phyloP scores from a whole-genome alignment of 495 filamentous ascomycete species.

The Geoglossum glabrum region DNA sequence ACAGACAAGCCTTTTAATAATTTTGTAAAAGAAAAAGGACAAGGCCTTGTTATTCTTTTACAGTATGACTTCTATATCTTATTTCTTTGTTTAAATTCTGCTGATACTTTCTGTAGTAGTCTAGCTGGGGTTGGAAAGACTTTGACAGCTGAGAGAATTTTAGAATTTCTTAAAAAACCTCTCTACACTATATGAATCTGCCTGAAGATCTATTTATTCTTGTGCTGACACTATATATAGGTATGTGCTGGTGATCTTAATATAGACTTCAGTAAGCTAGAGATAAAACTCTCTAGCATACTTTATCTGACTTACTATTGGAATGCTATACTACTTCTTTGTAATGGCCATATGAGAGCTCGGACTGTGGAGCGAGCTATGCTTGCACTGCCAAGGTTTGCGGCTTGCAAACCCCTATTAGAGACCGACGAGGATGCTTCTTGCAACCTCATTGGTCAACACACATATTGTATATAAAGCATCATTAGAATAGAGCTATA shows the following conservation, averaged over 20 bases:
- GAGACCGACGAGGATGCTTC: no score
- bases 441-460: no score
- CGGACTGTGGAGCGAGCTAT: no score
- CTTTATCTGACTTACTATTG: neutral
- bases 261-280: neutral
- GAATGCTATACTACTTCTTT: constrained; percentile 1
- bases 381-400: no score
- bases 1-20: neutral
- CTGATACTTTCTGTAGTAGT: neutral
- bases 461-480: no score
- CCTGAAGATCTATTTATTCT: neutral
- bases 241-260: neutral
- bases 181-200: neutral
- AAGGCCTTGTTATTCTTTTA: neutral
- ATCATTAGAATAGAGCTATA: no score
- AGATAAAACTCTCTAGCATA: neutral
- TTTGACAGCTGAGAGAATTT: neutral
- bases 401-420: no score
- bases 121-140: constrained; percentile 2
- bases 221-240: neutral
- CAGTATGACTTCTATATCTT: neutral
- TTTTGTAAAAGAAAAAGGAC: neutral
- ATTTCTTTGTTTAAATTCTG: neutral
- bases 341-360: no score
- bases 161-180: neutral